These are phyloP conservation scores for Escovopsis sp. DNA, from an alignment of 2,329 filamentous ascomycete species.

Conservation along the genomic window DNA sequence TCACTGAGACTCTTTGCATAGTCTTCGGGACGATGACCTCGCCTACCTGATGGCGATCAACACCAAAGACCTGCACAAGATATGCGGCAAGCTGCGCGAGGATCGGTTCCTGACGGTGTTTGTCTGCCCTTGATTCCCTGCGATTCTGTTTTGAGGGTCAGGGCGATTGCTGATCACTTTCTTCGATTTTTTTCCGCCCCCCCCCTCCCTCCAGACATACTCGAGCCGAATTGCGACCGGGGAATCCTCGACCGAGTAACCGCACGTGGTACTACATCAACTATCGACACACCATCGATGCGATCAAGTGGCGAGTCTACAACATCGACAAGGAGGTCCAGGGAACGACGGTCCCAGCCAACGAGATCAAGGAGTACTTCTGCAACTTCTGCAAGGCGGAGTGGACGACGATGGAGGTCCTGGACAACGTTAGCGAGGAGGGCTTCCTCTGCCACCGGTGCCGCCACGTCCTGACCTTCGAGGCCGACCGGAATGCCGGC, in stretches of 20 bases:
- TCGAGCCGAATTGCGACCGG: slow-evolving; percentile 61
- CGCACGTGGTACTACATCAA: slow-evolving; percentile 97
- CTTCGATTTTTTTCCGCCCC: too few species aligned
- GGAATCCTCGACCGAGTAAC: slow-evolving; percentile 66
- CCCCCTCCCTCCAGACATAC: slow-evolving; percentile 27
- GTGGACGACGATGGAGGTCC: slow-evolving; percentile 79
- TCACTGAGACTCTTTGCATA: slow-evolving; percentile 62
- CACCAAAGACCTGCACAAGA: slow-evolving; percentile 79
- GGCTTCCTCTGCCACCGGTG: slow-evolving; percentile 82
- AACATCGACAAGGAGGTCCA: slow-evolving; percentile 82
- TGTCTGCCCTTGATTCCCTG: slow-evolving; percentile 14
- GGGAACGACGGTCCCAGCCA: slow-evolving; percentile 61
- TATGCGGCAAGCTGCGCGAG: slow-evolving; percentile 72
- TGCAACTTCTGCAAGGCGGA: slow-evolving; percentile 71
- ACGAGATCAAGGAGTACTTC: slow-evolving; percentile 83
- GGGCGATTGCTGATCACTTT: too few species aligned
- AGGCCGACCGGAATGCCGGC: slow-evolving; percentile 52
- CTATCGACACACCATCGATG: slow-evolving; percentile 85
- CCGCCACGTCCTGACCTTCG: slow-evolving; percentile 45
- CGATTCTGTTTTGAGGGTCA: neutral
- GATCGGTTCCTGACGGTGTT: slow-evolving; percentile 76
- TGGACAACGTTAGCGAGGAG: slow-evolving; percentile 55
- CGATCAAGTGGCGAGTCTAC: slow-evolving; percentile 88
- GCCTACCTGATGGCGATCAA: slow-evolving; percentile 79
- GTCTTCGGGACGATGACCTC: slow-evolving; percentile 78